These are phyloP conservation scores for Carex scoparia DNA, from an alignment of 176 grass and related monocot species.

Conservation along the genomic window DNA sequence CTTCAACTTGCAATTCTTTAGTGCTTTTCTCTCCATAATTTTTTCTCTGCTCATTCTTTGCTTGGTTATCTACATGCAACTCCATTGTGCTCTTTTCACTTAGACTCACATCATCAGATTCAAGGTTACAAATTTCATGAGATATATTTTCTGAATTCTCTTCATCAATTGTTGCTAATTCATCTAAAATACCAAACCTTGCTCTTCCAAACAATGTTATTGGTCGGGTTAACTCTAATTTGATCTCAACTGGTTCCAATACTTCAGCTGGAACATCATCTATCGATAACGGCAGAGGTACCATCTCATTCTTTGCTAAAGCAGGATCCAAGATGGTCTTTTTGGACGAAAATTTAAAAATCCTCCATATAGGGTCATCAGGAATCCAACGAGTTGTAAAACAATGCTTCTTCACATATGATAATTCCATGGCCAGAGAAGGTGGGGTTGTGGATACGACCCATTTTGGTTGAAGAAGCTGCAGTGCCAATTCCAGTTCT, in stretches of 20 bases:
- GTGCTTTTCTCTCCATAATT: not conserved
- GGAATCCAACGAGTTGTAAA: conserved; percentile 59
- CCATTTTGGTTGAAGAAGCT: conserved; percentile 80
- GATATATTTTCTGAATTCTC: conserved; percentile 35
- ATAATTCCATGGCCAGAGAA: conserved; percentile 68
- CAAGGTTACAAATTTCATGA: not conserved
- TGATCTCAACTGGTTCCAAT: conserved; percentile 42
- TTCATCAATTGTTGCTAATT: conserved; percentile 48
- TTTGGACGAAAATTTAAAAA: conserved; percentile 47
- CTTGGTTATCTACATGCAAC: conserved; percentile 11
- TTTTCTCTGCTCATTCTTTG: not conserved
- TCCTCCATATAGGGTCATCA: conserved; percentile 68
- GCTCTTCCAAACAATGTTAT: conserved; percentile 89
- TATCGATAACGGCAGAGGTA: conserved; percentile 17
- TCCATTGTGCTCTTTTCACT: not conserved
- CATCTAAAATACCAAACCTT: conserved; percentile 56
- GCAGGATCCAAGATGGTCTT: conserved; percentile 29
- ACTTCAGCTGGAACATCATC: conserved; percentile 28
- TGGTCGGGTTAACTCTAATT: conserved; percentile 39
- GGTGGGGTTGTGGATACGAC: conserved; percentile 85
- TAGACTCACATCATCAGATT: not conserved
- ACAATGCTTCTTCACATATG: conserved; percentile 77
- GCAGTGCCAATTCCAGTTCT: conserved; percentile 64
- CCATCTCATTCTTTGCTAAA: conserved; percentile 14
- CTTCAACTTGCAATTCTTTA: not conserved